Conservation (phyloP, 2,329 filamentous ascomycete genomes). For the Geosmithia putterillii region DNA sequence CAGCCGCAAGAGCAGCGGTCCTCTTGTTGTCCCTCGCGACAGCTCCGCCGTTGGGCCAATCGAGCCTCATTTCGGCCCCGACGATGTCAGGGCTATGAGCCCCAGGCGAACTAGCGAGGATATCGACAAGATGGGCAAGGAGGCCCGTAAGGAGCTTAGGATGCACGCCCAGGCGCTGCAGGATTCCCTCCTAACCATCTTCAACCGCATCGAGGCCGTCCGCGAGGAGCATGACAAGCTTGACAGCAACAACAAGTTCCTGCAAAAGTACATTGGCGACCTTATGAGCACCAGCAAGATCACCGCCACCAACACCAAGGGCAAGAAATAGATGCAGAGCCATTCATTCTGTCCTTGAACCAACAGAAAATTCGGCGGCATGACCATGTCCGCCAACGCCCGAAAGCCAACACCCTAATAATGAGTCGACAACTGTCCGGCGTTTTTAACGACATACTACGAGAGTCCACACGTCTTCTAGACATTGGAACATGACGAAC, state of each 20-base stretch:
- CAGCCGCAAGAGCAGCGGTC: conserved; percentile 68
- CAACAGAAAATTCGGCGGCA: not conserved
- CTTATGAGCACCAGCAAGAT: conserved; percentile 80
- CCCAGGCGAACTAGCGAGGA: conserved; percentile 84
- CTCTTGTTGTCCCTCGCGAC: conserved; percentile 71
- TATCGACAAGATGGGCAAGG: conserved; percentile 73
- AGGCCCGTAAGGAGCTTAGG: conserved; percentile 57
- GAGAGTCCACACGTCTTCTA: not conserved
- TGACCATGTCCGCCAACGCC: not conserved
- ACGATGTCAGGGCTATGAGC: conserved; percentile 90
- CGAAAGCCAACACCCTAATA: not conserved
- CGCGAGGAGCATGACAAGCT: conserved; percentile 93
- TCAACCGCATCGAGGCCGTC: conserved; percentile 89
- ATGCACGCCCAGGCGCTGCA: conserved; percentile 77
- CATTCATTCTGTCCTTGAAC: not conserved
- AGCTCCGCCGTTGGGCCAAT: conserved; percentile 60
- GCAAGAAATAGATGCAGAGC: conserved; percentile 34
- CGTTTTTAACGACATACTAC: not conserved
- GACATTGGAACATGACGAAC: not conserved
- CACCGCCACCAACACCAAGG: conserved; percentile 40
- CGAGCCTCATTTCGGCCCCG: conserved; percentile 67
- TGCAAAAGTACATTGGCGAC: conserved; percentile 96
- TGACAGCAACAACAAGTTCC: conserved; percentile 90
- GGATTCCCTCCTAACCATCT: conserved; percentile 76
- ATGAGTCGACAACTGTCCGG: not conserved